Evolutionary conservation across 805 yeast genomes (phyloP).

Genomic region (Candida ipomoeae): DNA sequence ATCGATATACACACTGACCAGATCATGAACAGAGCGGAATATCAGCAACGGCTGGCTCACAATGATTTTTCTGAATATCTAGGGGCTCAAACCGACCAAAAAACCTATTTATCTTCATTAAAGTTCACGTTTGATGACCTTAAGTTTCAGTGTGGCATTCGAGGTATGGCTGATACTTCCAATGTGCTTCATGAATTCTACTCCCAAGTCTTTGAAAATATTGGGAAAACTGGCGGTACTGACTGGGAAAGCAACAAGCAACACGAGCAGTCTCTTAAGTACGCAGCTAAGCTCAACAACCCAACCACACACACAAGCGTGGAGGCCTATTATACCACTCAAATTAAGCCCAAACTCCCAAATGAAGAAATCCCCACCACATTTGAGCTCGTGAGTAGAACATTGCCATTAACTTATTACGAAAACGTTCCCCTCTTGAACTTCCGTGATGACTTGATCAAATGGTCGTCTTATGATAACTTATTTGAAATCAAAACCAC

Average conservation of each 20-base stretch:
- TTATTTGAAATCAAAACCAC: slow-evolving; percentile 14
- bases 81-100: slow-evolving; percentile 9
- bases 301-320: slow-evolving; percentile 7
- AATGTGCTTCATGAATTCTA: slow-evolving; percentile 16
- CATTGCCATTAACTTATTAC: slow-evolving; percentile 13
- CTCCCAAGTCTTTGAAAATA: slow-evolving; percentile 14
- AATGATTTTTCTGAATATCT: slow-evolving; percentile 41
- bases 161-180: slow-evolving; percentile 23
- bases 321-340: slow-evolving; percentile 6
- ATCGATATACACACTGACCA: slow-evolving; percentile 61
- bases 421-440: slow-evolving; percentile 16
- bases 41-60: slow-evolving; percentile 48
- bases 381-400: slow-evolving; percentile 26
- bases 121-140: slow-evolving; percentile 59
- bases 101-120: slow-evolving; percentile 43
- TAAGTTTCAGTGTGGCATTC: slow-evolving; percentile 42
- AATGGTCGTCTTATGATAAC: slow-evolving; percentile 18
- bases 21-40: slow-evolving; percentile 51
- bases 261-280: slow-evolving; percentile 25
- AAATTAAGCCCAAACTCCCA: slow-evolving; percentile 3
- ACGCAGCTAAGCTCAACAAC: slow-evolving; percentile 24
- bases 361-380: slow-evolving; percentile 22
- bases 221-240: slow-evolving; percentile 13
- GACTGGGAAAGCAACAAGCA: slow-evolving; percentile 14
- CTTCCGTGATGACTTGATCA: slow-evolving; percentile 20